Conservation (phyloP, 2,329 filamentous ascomycete genomes). For the Esteya vermicola region DNA sequence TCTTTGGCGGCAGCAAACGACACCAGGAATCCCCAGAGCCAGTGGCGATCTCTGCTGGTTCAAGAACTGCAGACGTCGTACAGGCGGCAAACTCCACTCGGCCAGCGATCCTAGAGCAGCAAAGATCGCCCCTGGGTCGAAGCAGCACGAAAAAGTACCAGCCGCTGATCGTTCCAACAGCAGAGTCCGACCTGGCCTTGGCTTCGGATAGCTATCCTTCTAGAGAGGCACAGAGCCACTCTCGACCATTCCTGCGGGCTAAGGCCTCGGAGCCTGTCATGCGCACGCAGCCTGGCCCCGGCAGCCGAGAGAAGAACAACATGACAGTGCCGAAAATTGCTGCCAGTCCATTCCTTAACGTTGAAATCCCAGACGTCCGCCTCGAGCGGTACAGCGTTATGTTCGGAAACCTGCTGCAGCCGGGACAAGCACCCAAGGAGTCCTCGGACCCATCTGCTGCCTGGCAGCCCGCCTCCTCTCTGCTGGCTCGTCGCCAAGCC, state of each 20-base stretch:
- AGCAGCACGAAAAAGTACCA: constrained; percentile 28
- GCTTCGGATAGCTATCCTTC: constrained; percentile 9
- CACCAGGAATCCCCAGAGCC: constrained; percentile 14
- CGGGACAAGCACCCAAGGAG: constrained; percentile 7
- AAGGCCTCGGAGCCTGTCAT: constrained; percentile 10
- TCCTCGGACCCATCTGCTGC: neutral
- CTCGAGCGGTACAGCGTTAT: constrained; percentile 90
- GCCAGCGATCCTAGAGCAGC: neutral
- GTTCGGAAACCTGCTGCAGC: constrained; percentile 61
- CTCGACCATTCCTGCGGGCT: constrained; percentile 8
- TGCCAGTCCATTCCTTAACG: constrained; percentile 39
- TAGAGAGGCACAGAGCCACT: neutral
- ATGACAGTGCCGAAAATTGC: constrained; percentile 1
- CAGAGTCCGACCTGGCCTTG: constrained; percentile 13
- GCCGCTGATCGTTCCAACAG: constrained; percentile 28
- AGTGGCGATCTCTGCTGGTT: neutral
- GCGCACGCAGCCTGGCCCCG: neutral
- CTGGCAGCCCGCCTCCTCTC: constrained; percentile 19
- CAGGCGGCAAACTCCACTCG: neutral
- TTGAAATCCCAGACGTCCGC: constrained; percentile 67
- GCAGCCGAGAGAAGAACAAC: too few species aligned
- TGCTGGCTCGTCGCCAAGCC: constrained; percentile 44
- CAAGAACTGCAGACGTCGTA: neutral
- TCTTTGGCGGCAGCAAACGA: constrained; percentile 34
- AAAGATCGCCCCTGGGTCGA: constrained; percentile 12